Base-by-base conservation (phyloP, 202 grass and related monocot species). In the Carex sylvatica region DNA sequence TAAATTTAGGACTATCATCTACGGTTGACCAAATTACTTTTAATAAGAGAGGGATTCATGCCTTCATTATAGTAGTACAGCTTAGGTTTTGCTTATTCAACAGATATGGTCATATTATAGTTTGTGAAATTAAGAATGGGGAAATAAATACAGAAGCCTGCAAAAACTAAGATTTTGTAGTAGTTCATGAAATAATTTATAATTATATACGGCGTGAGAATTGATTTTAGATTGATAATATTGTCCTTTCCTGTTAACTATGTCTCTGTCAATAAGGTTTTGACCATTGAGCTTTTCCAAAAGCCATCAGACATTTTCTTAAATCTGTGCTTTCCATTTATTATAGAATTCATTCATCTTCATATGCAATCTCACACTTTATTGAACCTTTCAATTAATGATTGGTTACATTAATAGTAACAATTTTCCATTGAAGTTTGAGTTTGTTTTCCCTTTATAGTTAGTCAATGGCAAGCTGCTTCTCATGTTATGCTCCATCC, bases 41-140 rank as follows among this genome's bases (percentile, higher is more conserved):
- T 74, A 74, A 74, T 46, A 16, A 47, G 20, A 74, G 70, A 74
- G 46, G 46, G 4, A 26, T 53, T 74, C 67, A 70, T 74, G 70
- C 4, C 22, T 70, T 70, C 35, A 70, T 42, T 5, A 70, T 70
- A 18, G 9, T 74, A 74, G 47, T 74, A 28, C 70, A 28, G 4
- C 70, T 52, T 49, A 74, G n/a, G 9, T 73, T 70, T 28, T 52
- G 12, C 12, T 13, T 72, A 72, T 72, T 23, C 22, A 24, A 16
- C 14, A 33, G 22, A 26, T 24, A 53, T 28, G 70, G 11, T 74
- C 44, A 16, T 53, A 54, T 74, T 53, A 31, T 55, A 75, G 66
- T 4, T 2, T 75, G 47, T 18, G 13, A 74, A 49, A 26, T 72
- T 53, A 30, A 30, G 46, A 16, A 2, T 7, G 15, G 20, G 42